Percentiles rank a stretch among this genome's conserved stretches.
phyloP scores from a whole-genome alignment of 2,329 filamentous ascomycete genomes.

The Talaromyces amestolkiae region DNA sequence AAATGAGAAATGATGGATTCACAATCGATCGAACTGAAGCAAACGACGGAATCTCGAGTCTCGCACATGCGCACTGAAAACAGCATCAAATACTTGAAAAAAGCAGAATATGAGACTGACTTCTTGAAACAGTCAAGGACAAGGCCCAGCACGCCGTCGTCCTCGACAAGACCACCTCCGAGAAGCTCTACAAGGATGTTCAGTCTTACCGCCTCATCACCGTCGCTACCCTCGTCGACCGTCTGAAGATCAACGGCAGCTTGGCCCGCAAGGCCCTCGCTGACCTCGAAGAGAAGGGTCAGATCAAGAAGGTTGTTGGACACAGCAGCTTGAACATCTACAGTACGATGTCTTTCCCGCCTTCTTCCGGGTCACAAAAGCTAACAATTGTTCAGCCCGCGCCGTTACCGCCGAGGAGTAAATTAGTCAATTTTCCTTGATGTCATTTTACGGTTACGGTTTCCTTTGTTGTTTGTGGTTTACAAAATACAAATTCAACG shows the following conservation, averaged over 20 bases:
- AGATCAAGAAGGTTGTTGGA: slow-evolving; percentile 95
- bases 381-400: slow-evolving; percentile 33
- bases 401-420: slow-evolving; percentile 48
- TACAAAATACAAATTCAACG: slow-evolving; percentile 13
- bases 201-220: slow-evolving; percentile 99
- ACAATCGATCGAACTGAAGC: neutral
- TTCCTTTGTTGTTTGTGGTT: slow-evolving; percentile 24
- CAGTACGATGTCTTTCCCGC: slow-evolving; percentile 60
- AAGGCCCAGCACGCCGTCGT: slow-evolving; percentile 99
- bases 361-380: neutral
- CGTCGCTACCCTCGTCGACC: slow-evolving; percentile 96
- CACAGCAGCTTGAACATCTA: slow-evolving; percentile 99
- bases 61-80: slow-evolving; percentile 1
- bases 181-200: slow-evolving; percentile 99
- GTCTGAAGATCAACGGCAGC: slow-evolving; percentile 99
- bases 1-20: neutral
- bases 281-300: slow-evolving; percentile 95
- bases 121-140: slow-evolving; percentile 80
- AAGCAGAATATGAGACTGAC: neutral
- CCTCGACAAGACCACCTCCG: slow-evolving; percentile 94
- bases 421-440: slow-evolving; percentile 26
- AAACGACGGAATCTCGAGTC: neutral
- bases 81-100: neutral
- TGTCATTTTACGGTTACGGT: slow-evolving; percentile 33
- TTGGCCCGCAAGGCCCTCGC: slow-evolving; percentile 83